phyloP scores from a whole-genome alignment of 495 filamentous ascomycete species.

The Xylaria curta region DNA sequence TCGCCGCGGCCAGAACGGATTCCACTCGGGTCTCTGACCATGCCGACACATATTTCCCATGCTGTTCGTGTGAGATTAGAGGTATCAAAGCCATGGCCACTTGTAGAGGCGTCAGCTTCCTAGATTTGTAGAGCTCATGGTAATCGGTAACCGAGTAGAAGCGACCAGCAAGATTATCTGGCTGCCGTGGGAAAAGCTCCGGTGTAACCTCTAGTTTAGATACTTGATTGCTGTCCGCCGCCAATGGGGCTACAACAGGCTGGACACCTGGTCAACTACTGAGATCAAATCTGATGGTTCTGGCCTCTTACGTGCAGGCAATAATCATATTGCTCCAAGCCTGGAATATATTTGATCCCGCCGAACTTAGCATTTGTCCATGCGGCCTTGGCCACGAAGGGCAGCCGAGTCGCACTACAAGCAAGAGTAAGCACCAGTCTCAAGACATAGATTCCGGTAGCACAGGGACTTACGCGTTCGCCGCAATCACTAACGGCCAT shows the following conservation, averaged over 20 bases:
- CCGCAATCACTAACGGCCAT: conserved; percentile 36
- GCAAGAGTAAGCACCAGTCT: conserved; percentile 14
- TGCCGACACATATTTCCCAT: conserved; percentile 68
- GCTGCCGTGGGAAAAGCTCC: conserved; percentile 41
- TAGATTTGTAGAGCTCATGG: conserved; percentile 71
- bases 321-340: conserved; percentile 64
- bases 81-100: conserved; percentile 75
- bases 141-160: conserved; percentile 81
- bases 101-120: conserved; percentile 70
- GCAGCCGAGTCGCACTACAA: conserved; percentile 36
- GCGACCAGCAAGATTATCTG: conserved; percentile 47
- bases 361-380: conserved; percentile 81
- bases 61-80: conserved; percentile 66
- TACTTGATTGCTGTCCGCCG: conserved; percentile 34
- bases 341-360: conserved; percentile 60
- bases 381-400: conserved; percentile 40
- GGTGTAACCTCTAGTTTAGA: conserved; percentile 42
- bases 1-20: conserved; percentile 68
- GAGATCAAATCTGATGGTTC: neutral
- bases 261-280: conserved; percentile 24
- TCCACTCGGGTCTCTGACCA: conserved; percentile 66
- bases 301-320: conserved; percentile 59
- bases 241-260: conserved; percentile 81
- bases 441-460: neutral
- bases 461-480: conserved; percentile 33